Conservation (phyloP, 441 rosid species). For the Arabidopsis lyrata region DNA sequence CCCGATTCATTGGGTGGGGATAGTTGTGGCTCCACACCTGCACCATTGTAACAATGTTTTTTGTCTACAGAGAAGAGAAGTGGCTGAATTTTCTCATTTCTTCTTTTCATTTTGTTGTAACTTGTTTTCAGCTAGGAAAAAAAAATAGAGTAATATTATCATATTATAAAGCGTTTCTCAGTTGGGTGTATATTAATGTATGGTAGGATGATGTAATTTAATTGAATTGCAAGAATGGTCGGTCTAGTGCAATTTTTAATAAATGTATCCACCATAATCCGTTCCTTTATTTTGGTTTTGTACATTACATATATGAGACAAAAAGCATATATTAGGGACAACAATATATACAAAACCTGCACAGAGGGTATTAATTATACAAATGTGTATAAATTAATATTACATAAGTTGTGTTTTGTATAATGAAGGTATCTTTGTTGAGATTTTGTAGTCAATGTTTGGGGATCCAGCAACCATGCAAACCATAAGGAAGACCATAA, state of each 20-base stretch:
- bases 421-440: conserved; percentile 28
- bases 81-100: conserved; percentile 22
- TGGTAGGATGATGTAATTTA: conserved; percentile 21
- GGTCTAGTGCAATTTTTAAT: background rate
- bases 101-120: conserved; percentile 30
- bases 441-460: conserved; percentile 40
- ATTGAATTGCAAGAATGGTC: background rate
- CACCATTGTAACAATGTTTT: conserved; percentile 48
- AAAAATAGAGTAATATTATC: conserved; percentile 8
- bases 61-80: conserved; percentile 47
- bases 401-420: conserved; percentile 26
- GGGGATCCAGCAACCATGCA: conserved; percentile 99
- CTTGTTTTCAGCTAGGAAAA: background rate
- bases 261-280: conserved; percentile 9
- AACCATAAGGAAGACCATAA: conserved; percentile 91
- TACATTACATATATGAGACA: conserved; percentile 36
- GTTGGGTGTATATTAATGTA: conserved; percentile 8
- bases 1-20: conserved; percentile 42
- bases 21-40: conserved; percentile 41
- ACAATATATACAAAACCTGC: conserved; percentile 32
- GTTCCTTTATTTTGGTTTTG: conserved; percentile 28
- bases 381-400: conserved; percentile 18
- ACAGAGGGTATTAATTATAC: conserved; percentile 32
- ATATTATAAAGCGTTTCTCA: conserved; percentile 18
- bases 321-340: background rate